These are phyloP conservation scores for Gymnopus androsaceus DNA, from an alignment of 1,284 basidiomycete genomes.

Conservation along the genomic window DNA sequence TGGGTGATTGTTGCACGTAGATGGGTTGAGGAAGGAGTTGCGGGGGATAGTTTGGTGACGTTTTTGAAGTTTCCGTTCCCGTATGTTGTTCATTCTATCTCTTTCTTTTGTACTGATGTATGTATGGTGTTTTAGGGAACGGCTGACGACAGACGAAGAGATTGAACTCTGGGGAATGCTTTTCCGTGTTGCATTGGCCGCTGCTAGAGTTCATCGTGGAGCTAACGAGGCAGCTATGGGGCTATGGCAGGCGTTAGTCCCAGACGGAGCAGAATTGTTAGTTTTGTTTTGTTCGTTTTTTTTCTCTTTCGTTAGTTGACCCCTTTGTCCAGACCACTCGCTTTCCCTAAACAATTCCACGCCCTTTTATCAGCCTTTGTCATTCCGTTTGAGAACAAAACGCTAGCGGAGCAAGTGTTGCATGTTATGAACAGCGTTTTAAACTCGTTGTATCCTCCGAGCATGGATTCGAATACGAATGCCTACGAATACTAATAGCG, in stretches of 20 bases:
- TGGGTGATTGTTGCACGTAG: conserved; percentile 4
- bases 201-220: neutral
- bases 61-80: conserved; percentile 9
- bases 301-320: neutral
- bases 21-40: conserved; percentile 1
- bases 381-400: neutral
- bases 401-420: neutral
- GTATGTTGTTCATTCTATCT: neutral
- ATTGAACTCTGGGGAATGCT: conserved; percentile 4
- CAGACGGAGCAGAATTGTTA: neutral
- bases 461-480: conserved; percentile 27
- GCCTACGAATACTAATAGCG: no score
- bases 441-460: conserved; percentile 34
- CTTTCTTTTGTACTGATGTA: neutral
- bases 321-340: neutral
- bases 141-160: conserved; percentile 3
- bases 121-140: neutral
- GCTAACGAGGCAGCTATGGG: neutral
- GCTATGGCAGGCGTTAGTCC: conserved; percentile 1
- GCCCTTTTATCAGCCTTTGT: conserved; percentile 3
- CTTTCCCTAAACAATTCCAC: conserved; percentile 9
- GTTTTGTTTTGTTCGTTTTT: neutral
- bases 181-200: neutral
- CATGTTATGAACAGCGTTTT: conserved; percentile 32
- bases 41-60: conserved; percentile 1